Percentiles rank a stretch among this genome's conserved stretches.
phyloP scores from a whole-genome alignment of 2,329 filamentous ascomycete genomes.

The Scorias spongiosa region DNA sequence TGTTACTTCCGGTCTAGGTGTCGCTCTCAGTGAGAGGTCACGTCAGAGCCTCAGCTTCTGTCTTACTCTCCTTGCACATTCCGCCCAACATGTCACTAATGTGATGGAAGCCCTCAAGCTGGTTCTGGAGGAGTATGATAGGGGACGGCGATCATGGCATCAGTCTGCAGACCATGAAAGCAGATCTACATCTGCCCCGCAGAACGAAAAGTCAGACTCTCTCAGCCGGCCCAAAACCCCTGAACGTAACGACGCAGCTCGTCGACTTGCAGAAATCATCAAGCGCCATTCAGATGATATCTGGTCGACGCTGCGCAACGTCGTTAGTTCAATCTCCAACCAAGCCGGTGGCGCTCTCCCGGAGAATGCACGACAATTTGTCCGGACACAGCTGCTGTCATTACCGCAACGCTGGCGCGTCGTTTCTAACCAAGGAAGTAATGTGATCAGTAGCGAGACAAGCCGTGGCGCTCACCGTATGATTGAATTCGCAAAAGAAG shows the following conservation, averaged over 20 bases:
- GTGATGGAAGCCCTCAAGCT: constrained; percentile 60
- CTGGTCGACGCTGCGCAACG: constrained; percentile 49
- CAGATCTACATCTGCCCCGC: background rate
- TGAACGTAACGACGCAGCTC: constrained; percentile 24
- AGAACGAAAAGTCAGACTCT: constrained; percentile 1
- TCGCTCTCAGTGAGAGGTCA: constrained; percentile 82
- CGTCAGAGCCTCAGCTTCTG: constrained; percentile 74
- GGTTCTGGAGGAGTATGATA: constrained; percentile 68
- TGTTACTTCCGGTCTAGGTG: constrained; percentile 77
- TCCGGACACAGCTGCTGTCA: constrained; percentile 69
- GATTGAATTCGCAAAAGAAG: constrained; percentile 74
- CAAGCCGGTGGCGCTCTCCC: constrained; percentile 86
- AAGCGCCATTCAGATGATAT: constrained; percentile 42
- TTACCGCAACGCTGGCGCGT: constrained; percentile 70
- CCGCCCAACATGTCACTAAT: constrained; percentile 65
- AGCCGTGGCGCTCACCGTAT: constrained; percentile 55
- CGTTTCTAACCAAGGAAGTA: constrained; percentile 33
- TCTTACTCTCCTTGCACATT: constrained; percentile 62
- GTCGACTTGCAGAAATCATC: constrained; percentile 60
- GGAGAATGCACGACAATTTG: constrained; percentile 70
- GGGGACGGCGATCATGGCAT: constrained; percentile 36
- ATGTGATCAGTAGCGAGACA: constrained; percentile 23
- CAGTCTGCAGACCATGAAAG: constrained; percentile 13
- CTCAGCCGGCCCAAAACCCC: constrained; percentile 12
- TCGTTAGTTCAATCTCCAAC: constrained; percentile 71